A percentile compares a stretch with the other conserved stretches of the same genome.
These are phyloP conservation scores for Populus tomentosa DNA, from an alignment of 441 rosid species.

Conservation along the genomic window DNA sequence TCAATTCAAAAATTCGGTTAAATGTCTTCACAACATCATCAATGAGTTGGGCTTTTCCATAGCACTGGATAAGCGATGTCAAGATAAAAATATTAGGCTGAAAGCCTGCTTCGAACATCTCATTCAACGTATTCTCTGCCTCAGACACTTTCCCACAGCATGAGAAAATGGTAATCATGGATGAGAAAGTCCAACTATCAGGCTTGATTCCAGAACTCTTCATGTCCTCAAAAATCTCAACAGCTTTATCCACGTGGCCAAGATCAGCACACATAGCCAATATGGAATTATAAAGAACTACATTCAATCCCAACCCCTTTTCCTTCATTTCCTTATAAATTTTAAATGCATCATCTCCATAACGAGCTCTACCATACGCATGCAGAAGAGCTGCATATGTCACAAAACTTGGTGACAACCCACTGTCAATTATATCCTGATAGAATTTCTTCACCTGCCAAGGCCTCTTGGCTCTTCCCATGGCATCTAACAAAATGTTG, in stretches of 20 bases:
- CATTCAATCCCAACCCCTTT: conserved; percentile 50
- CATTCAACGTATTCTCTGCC: conserved; percentile 66
- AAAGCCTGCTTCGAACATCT: conserved; percentile 76
- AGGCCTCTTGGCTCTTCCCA: conserved; percentile 96
- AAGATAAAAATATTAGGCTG: conserved; percentile 72
- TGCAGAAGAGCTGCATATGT: conserved; percentile 69
- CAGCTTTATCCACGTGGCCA: conserved; percentile 62
- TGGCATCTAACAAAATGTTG: conserved; percentile 74
- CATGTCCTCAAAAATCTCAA: conserved; percentile 65
- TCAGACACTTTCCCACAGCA: conserved; percentile 68
- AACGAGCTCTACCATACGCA: conserved; percentile 78
- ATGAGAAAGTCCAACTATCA: conserved; percentile 91
- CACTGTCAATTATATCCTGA: conserved; percentile 56
- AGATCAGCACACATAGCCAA: conserved; percentile 89
- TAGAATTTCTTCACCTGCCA: conserved; percentile 76
- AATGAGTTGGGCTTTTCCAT: conserved; percentile 66
- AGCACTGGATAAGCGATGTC: conserved; percentile 88
- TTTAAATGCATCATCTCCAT: conserved; percentile 68
- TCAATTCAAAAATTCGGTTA: conserved; percentile 46
- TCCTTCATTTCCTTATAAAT: conserved; percentile 82
- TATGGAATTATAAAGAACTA: conserved; percentile 68
- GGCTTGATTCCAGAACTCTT: conserved; percentile 53
- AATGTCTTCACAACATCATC: conserved; percentile 73
- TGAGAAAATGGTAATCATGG: conserved; percentile 69
- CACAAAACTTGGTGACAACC: conserved; percentile 50